These are phyloP conservation scores for Penstemon barbatus DNA, from an alignment of 257 asterid genomes.

Conservation along the genomic window DNA sequence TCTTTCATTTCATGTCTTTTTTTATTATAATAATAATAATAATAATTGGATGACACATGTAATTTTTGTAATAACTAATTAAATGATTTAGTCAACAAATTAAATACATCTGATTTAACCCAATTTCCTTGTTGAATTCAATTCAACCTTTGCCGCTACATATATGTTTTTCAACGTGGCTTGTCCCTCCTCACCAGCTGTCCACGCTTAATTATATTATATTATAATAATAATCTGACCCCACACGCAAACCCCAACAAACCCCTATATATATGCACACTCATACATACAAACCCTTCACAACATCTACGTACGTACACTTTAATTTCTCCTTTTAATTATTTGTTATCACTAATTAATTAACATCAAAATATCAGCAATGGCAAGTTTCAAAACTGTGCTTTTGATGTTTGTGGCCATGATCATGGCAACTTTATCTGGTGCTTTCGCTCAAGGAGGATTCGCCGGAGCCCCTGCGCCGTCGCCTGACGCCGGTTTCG, in stretches of 20 bases:
- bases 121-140: slow-evolving; percentile 1
- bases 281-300: neutral
- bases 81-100: no score
- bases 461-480: slow-evolving; percentile 50
- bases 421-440: slow-evolving; percentile 29
- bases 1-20: no score
- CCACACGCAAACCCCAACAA: slow-evolving; percentile 22
- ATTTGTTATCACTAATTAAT: neutral
- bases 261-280: slow-evolving; percentile 11
- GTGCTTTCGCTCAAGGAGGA: slow-evolving; percentile 39
- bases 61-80: no score
- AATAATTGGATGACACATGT: no score
- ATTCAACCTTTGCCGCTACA: neutral
- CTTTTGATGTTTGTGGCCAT: slow-evolving; percentile 38
- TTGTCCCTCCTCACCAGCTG: slow-evolving; percentile 25
- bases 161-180: slow-evolving; percentile 21
- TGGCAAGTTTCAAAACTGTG: slow-evolving; percentile 43
- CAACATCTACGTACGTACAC: neutral
- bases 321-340: neutral
- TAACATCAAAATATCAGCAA: neutral
- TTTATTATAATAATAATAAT: no score
- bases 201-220: neutral
- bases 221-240: neutral
- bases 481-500: slow-evolving; percentile 48
- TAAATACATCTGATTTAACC: no score